Conservation (phyloP, 208 protist genomes). For the Crithidia expoeki region DNA sequence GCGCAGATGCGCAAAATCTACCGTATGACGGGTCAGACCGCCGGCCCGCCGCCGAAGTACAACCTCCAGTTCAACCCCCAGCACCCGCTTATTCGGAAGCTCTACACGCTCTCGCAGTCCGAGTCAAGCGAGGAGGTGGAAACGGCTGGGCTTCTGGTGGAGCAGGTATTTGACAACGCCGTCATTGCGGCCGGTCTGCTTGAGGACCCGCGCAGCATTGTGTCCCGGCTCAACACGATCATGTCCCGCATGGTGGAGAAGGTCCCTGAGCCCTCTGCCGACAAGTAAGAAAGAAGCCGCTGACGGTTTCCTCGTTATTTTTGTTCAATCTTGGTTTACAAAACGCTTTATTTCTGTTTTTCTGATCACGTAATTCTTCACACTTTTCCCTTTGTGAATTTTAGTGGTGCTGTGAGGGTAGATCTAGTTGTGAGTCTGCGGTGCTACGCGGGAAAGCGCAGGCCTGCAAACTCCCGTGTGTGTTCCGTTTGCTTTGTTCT, state of each 20-base stretch:
- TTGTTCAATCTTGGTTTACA: conserved; percentile 13
- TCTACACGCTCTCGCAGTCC: conserved; percentile 89
- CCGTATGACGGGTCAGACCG: conserved; percentile 82
- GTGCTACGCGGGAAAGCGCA: too few species aligned
- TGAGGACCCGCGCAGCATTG: conserved; percentile 92
- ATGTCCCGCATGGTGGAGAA: conserved; percentile 92
- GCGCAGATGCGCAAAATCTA: conserved; percentile 93
- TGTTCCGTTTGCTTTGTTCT: too few species aligned
- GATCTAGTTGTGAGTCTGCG: too few species aligned
- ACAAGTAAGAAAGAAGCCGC: conserved; percentile 53
- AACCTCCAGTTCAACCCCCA: conserved; percentile 93
- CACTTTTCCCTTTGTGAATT: background rate
- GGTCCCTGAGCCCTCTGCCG: conserved; percentile 81
- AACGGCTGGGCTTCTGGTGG: conserved; percentile 81
- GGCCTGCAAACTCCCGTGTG: too few species aligned
- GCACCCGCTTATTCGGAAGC: conserved; percentile 91
- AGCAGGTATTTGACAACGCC: conserved; percentile 95
- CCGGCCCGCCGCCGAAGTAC: conserved; percentile 90
- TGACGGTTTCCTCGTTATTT: background rate
- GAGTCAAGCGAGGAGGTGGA: conserved; percentile 75
- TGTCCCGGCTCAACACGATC: conserved; percentile 89
- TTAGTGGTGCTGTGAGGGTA: too few species aligned
- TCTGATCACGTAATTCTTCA: too few species aligned
- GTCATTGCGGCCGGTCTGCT: conserved; percentile 91
- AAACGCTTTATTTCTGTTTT: too few species aligned